phyloP scores from a whole-genome alignment of 1,284 basidiomycete genomes.

The Ganoderma sp. region DNA sequence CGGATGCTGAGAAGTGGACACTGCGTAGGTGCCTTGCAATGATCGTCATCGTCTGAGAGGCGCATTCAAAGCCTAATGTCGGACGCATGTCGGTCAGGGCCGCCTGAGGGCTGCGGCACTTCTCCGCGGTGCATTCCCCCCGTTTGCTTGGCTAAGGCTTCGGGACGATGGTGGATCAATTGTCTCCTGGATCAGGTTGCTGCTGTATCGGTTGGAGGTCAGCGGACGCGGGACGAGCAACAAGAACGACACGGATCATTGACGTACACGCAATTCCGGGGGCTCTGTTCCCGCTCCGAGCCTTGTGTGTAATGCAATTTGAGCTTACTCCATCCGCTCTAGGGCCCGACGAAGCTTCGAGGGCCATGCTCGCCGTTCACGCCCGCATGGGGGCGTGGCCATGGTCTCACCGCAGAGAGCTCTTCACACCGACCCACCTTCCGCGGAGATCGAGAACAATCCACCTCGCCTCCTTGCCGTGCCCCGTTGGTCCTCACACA shows the following conservation, averaged over 20 bases:
- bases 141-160: neutral
- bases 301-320: neutral
- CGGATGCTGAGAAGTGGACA: neutral
- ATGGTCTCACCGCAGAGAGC: neutral
- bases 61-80: conserved; percentile 3
- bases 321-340: neutral
- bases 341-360: neutral
- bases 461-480: neutral
- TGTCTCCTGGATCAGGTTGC: too few species aligned
- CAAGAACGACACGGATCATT: neutral
- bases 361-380: neutral
- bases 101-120: neutral
- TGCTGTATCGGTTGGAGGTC: too few species aligned
- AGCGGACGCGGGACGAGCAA: neutral
- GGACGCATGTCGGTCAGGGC: conserved; percentile 5
- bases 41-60: neutral
- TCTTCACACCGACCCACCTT: neutral
- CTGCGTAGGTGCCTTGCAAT: neutral
- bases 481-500: neutral
- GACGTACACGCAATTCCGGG: neutral
- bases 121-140: neutral
- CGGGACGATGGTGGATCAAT: too few species aligned
- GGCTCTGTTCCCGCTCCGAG: neutral
- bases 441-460: neutral
- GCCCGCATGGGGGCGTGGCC: neutral